Percentiles rank a stretch among this genome's conserved stretches.
Evolutionary conservation across 1,284 basidiomycete species (phyloP).

Genomic region (Apiotrichum domesticum): DNA sequence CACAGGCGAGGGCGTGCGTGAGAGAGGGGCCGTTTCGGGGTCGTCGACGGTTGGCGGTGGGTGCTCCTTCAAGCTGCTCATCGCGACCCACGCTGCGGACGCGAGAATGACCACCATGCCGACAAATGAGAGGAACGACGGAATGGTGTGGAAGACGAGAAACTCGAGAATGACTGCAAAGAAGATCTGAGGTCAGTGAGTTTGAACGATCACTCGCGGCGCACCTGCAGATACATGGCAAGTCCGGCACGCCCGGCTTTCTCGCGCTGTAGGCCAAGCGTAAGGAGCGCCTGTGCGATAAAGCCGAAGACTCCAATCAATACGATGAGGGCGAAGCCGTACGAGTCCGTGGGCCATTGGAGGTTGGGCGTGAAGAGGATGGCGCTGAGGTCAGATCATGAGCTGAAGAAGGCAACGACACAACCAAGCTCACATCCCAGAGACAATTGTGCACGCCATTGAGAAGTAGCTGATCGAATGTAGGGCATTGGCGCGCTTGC

Average conservation of each 20-base stretch:
- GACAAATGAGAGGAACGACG: conserved; percentile 36
- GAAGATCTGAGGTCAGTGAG: conserved; percentile 25
- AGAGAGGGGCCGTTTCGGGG: conserved; percentile 26
- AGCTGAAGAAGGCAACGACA: conserved; percentile 16
- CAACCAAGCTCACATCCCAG: conserved; percentile 45
- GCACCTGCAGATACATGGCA: conserved; percentile 45
- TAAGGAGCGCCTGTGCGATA: conserved; percentile 53
- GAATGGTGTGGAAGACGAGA: conserved; percentile 38
- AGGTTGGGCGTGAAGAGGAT: conserved; percentile 16
- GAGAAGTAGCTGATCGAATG: conserved; percentile 67
- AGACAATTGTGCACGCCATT: conserved; percentile 56
- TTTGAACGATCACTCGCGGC: not conserved
- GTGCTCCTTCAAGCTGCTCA: conserved; percentile 16
- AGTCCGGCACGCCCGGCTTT: conserved; percentile 46
- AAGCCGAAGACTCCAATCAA: conserved; percentile 56
- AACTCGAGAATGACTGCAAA: conserved; percentile 44
- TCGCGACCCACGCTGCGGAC: conserved; percentile 42
- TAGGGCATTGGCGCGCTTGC: conserved; percentile 64
- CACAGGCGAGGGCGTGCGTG: conserved; percentile 29
- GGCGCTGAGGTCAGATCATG: conserved; percentile 4
- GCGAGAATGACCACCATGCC: conserved; percentile 42
- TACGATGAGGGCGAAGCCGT: conserved; percentile 35
- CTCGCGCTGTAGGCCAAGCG: conserved; percentile 45
- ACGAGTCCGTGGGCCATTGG: conserved; percentile 10
- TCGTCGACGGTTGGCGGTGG: conserved; percentile 11